Evolutionary conservation across 106 monocot genomes (phyloP).

Genomic region (Dioscorea dumetorum): DNA sequence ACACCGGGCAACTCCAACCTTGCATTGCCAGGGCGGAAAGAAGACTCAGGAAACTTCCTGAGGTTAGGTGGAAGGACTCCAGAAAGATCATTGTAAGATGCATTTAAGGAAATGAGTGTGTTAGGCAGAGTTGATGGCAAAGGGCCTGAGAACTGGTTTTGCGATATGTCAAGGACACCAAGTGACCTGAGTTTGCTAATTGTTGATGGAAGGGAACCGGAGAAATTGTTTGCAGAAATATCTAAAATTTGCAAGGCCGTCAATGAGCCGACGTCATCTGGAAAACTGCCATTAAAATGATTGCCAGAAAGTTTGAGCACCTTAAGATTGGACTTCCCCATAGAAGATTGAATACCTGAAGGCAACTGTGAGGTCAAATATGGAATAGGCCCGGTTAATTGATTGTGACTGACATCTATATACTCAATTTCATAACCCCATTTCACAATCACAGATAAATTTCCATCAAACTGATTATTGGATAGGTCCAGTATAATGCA

Average conservation of each 20-base stretch:
- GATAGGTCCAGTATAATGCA: slow-evolving; percentile 75
- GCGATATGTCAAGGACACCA: slow-evolving; percentile 68
- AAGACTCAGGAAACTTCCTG: slow-evolving; percentile 90
- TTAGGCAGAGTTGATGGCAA: slow-evolving; percentile 54
- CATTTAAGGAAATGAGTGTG: slow-evolving; percentile 59
- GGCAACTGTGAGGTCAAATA: slow-evolving; percentile 72
- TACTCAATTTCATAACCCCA: slow-evolving; percentile 74
- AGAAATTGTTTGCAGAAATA: slow-evolving; percentile 72
- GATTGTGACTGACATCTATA: slow-evolving; percentile 85
- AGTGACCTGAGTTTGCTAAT: slow-evolving; percentile 50
- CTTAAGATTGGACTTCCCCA: slow-evolving; percentile 39
- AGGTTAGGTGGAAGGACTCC: slow-evolving; percentile 75
- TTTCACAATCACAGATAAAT: slow-evolving; percentile 77
- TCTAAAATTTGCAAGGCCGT: slow-evolving; percentile 54
- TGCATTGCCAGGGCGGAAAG: slow-evolving; percentile 92
- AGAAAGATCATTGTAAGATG: slow-evolving; percentile 84
- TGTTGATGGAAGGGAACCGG: slow-evolving; percentile 54
- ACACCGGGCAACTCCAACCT: slow-evolving; percentile 45
- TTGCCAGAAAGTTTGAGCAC: slow-evolving; percentile 68
- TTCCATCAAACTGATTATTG: slow-evolving; percentile 69
- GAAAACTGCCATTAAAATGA: slow-evolving; percentile 61
- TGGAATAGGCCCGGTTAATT: slow-evolving; percentile 58
- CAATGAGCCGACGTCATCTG: slow-evolving; percentile 51
- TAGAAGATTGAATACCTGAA: slow-evolving; percentile 28
- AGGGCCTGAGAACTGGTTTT: slow-evolving; percentile 63